Evolutionary conservation across 208 protist genomes (phyloP).

Genomic region (Phytomonas francai): DNA sequence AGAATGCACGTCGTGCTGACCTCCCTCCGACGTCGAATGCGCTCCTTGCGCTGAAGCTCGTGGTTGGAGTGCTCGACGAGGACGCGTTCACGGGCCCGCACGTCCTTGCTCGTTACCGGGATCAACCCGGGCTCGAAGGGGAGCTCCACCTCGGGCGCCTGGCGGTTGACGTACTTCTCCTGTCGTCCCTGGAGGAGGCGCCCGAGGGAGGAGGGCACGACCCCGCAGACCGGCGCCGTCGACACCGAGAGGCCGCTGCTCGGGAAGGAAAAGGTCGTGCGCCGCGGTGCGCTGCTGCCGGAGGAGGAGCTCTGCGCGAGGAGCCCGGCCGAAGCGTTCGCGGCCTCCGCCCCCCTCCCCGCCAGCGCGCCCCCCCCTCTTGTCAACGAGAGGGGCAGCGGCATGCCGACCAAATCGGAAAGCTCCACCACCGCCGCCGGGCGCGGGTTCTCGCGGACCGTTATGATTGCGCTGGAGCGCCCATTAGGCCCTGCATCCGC

Average conservation of each 20-base stretch:
- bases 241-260: constrained; percentile 8
- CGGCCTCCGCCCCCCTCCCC: constrained; percentile 6
- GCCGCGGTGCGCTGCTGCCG: constrained; percentile 26
- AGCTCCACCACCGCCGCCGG: constrained; percentile 55
- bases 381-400: neutral
- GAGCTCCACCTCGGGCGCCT: neutral
- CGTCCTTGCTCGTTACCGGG: constrained; percentile 30
- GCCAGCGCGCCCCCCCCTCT: neutral
- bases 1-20: constrained; percentile 58
- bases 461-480: constrained; percentile 20
- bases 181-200: constrained; percentile 30
- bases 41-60: constrained; percentile 55
- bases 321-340: constrained; percentile 15
- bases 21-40: constrained; percentile 48
- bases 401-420: constrained; percentile 21
- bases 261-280: constrained; percentile 48
- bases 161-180: constrained; percentile 25
- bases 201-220: constrained; percentile 37
- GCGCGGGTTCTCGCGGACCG: constrained; percentile 34
- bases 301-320: constrained; percentile 62
- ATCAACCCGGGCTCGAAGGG: constrained; percentile 36
- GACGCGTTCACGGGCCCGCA: constrained; percentile 43
- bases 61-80: constrained; percentile 48
- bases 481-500: neutral
- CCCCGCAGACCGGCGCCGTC: constrained; percentile 23